Evolutionary conservation across 225 moss, liverwort and hornwort genomes (phyloP).

Genomic region (Thuidium tamariscinum): DNA sequence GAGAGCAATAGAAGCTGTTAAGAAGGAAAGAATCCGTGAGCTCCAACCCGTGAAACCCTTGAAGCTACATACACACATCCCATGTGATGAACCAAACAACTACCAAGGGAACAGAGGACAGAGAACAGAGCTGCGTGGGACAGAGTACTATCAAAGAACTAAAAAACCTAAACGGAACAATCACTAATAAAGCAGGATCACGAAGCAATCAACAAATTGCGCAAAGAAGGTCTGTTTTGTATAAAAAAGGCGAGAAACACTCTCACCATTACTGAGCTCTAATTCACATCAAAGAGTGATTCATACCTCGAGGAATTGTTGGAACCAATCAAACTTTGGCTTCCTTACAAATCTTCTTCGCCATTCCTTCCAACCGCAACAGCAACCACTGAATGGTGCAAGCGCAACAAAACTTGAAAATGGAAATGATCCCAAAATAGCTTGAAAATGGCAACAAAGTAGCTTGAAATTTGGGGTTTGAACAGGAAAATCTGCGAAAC

Average conservation of each 20-base stretch:
- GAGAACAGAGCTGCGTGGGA: not conserved
- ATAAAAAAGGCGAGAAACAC: not conserved
- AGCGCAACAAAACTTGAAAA: not conserved
- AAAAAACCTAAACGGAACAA: not conserved
- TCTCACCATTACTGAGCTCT: not conserved
- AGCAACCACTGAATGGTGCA: not conserved
- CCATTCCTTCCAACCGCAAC: not conserved
- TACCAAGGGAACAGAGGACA: not conserved
- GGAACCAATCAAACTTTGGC: not conserved
- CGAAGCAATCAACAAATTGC: not conserved
- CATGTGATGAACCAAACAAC: not conserved
- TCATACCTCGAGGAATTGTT: not conserved
- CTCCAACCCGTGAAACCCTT: not conserved
- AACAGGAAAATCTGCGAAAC: not conserved
- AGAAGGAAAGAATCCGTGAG: not conserved
- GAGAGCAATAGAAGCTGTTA: not conserved
- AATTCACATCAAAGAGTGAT: not conserved
- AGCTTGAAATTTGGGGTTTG: not conserved
- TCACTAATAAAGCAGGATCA: not conserved
- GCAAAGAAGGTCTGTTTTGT: not conserved
- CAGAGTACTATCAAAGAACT: not conserved
- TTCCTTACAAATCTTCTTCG: not conserved
- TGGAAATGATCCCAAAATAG: not conserved
- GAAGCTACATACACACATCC: not conserved
- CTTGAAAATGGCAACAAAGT: not conserved